Evolutionary conservation across 1,284 basidiomycete genomes (phyloP).

Genomic region (Pisolithus thermaeus): DNA sequence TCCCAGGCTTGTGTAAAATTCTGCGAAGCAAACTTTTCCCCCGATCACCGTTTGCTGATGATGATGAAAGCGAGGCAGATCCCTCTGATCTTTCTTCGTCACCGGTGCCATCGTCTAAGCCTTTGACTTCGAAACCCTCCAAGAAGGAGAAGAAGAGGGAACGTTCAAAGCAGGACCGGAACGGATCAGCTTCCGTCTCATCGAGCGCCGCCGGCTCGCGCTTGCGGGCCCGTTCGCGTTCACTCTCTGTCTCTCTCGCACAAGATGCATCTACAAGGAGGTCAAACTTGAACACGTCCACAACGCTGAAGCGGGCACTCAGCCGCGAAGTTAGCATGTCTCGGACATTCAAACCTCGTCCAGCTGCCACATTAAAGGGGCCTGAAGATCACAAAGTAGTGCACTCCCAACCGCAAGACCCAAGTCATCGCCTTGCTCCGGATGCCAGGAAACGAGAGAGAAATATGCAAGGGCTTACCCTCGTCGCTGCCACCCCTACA

Average conservation of each 20-base stretch:
- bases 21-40: slow-evolving; percentile 66
- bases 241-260: slow-evolving; percentile 59
- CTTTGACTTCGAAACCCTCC: slow-evolving; percentile 11
- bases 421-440: slow-evolving; percentile 4
- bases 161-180: slow-evolving; percentile 5
- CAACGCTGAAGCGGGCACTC: slow-evolving; percentile 42
- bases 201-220: slow-evolving; percentile 14
- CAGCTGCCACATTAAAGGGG: slow-evolving; percentile 6
- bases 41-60: slow-evolving; percentile 51
- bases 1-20: slow-evolving; percentile 52
- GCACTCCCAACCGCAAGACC: slow-evolving; percentile 5
- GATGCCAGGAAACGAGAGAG: slow-evolving; percentile 7
- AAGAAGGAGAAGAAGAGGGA: slow-evolving; percentile 9
- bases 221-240: slow-evolving; percentile 49
- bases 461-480: slow-evolving; percentile 34
- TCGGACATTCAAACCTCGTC: slow-evolving; percentile 47
- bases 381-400: slow-evolving; percentile 3
- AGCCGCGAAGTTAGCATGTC: slow-evolving; percentile 71
- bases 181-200: slow-evolving; percentile 13
- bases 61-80: slow-evolving; percentile 27
- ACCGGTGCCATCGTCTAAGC: slow-evolving; percentile 13
- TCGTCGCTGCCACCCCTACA: slow-evolving; percentile 56
- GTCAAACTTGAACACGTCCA: slow-evolving; percentile 33
- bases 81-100: slow-evolving; percentile 15
- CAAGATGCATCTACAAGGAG: slow-evolving; percentile 44